phyloP scores from a whole-genome alignment of 768 basidiomycete species.

The Exidia glandulosa region DNA sequence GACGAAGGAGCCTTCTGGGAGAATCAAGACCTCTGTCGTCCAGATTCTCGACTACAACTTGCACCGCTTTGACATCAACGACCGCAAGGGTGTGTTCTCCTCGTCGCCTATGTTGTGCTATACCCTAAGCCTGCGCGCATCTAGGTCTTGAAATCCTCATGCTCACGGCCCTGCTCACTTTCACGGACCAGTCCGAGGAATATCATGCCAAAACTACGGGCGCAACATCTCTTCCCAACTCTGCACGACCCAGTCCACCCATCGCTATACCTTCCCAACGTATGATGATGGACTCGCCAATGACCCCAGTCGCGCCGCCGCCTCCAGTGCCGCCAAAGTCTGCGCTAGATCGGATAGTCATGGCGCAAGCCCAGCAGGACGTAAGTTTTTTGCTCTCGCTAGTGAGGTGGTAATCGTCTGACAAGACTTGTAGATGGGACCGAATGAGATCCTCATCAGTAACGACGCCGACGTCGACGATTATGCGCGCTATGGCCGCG shows the following conservation, averaged over 20 bases:
- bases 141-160: conserved; percentile 69
- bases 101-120: not conserved
- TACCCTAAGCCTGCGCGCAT: not conserved
- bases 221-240: conserved; percentile 5
- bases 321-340: conserved; percentile 27
- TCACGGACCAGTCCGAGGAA: conserved; percentile 56
- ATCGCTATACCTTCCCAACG: not conserved
- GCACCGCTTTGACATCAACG: conserved; percentile 73
- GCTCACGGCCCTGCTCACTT: conserved; percentile 63
- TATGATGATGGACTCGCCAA: too few species aligned
- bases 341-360: conserved; percentile 58
- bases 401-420: not conserved
- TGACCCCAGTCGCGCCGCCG: conserved; percentile 1
- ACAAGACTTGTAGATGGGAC: conserved; percentile 3
- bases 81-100: conserved; percentile 41
- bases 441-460: conserved; percentile 59
- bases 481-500: conserved; percentile 58
- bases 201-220: conserved; percentile 24
- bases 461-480: conserved; percentile 54
- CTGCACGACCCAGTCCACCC: not conserved
- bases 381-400: not conserved
- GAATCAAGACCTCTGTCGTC: conserved; percentile 50
- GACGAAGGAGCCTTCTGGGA: conserved; percentile 62
- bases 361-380: conserved; percentile 37
- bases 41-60: conserved; percentile 83